Evolutionary conservation across 1,284 basidiomycete genomes (phyloP).

Genomic region (Ceratobasidium sp.): DNA sequence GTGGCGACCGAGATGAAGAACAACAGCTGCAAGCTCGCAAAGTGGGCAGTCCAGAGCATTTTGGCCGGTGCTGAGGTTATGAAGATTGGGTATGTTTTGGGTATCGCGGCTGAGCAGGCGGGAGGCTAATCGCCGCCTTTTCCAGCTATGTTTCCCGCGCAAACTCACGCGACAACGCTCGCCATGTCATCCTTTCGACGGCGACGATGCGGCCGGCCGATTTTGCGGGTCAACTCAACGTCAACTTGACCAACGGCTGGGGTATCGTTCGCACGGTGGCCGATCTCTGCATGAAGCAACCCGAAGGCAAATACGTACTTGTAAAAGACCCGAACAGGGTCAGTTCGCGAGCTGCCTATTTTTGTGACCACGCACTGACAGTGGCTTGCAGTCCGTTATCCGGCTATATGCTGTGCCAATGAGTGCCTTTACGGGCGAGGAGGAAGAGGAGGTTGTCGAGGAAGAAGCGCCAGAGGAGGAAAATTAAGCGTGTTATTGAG

Average conservation of each 20-base stretch:
- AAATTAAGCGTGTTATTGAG: slow-evolving; percentile 1
- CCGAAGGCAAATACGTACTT: slow-evolving; percentile 95
- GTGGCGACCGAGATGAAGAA: slow-evolving; percentile 99
- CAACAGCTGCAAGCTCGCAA: slow-evolving; percentile 97
- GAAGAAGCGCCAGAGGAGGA: slow-evolving; percentile 51
- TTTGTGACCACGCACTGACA: slow-evolving; percentile 16
- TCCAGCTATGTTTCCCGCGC: slow-evolving; percentile 90
- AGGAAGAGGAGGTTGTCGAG: slow-evolving; percentile 68
- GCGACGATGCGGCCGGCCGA: slow-evolving; percentile 95
- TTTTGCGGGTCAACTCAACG: slow-evolving; percentile 95
- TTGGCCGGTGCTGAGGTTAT: slow-evolving; percentile 96
- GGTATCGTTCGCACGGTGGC: slow-evolving; percentile 96
- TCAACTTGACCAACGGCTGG: slow-evolving; percentile 97
- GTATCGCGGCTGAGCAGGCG: background rate
- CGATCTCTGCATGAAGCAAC: slow-evolving; percentile 93
- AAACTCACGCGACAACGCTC: slow-evolving; percentile 93
- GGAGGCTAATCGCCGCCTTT: slow-evolving; percentile 14
- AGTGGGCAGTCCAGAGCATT: slow-evolving; percentile 97
- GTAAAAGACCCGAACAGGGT: slow-evolving; percentile 98
- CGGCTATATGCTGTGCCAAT: slow-evolving; percentile 93
- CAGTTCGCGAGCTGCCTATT: slow-evolving; percentile 55
- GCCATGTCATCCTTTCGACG: slow-evolving; percentile 95
- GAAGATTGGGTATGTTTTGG: slow-evolving; percentile 89
- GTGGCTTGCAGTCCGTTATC: slow-evolving; percentile 81
- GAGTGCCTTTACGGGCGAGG: slow-evolving; percentile 81